Conservation (phyloP, 345 rosid species). For the Syzygium oleosum region DNA sequence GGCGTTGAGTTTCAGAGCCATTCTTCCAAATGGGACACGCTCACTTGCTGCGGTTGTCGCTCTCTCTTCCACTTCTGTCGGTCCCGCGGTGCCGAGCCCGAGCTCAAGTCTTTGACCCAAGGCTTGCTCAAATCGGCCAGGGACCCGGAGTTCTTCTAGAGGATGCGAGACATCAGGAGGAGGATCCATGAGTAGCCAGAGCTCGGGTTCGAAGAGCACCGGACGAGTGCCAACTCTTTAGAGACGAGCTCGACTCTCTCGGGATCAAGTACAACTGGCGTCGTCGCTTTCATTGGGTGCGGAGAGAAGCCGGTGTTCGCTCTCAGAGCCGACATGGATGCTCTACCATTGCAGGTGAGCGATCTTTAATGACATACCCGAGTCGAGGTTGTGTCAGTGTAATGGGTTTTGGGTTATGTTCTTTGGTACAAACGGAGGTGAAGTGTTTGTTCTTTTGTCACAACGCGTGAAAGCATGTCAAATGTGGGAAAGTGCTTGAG, state of each 20-base stretch:
- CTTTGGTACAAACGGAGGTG: background rate
- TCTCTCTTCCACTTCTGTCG: background rate
- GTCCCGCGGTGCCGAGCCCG: background rate
- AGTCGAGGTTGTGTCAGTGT: background rate
- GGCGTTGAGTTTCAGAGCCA: background rate
- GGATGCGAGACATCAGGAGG: slow-evolving; percentile 57
- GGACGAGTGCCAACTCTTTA: slow-evolving; percentile 48
- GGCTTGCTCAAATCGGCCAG: slow-evolving; percentile 37
- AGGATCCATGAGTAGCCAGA: slow-evolving; percentile 57
- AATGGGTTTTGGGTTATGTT: background rate
- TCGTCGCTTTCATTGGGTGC: slow-evolving; percentile 48
- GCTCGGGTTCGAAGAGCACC: slow-evolving; percentile 53
- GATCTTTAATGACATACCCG: no score
- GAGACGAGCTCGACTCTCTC: slow-evolving; percentile 48
- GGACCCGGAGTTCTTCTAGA: slow-evolving; percentile 41
- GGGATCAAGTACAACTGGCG: slow-evolving; percentile 53
- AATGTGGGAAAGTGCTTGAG: background rate
- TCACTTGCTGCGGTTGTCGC: background rate
- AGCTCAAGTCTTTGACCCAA: slow-evolving; percentile 17
- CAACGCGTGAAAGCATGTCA: background rate
- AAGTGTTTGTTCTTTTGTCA: background rate
- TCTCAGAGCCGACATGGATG: slow-evolving; percentile 72
- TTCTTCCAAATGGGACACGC: background rate
- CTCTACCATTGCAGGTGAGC: slow-evolving; percentile 62
- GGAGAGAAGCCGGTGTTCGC: slow-evolving; percentile 44